phyloP scores from a whole-genome alignment of 306 rosid species.

The Gillenia trifoliata region DNA sequence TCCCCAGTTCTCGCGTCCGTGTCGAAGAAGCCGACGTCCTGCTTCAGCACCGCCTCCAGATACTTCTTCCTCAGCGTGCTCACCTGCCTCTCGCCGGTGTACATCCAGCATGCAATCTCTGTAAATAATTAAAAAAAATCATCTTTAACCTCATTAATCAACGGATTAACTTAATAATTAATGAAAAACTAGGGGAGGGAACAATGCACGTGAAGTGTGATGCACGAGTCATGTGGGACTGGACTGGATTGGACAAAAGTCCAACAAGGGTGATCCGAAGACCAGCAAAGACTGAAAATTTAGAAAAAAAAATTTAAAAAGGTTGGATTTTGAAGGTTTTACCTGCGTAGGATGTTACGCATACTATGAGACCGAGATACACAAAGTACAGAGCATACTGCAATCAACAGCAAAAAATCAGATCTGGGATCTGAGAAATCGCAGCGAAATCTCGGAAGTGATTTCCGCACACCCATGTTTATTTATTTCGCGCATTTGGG shows the following conservation, averaged over 20 bases:
- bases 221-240: background rate
- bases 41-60: conserved; percentile 85
- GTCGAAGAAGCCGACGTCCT: conserved; percentile 96
- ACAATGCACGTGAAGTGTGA: background rate
- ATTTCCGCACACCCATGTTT: no score
- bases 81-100: conserved; percentile 92
- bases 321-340: background rate
- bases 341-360: conserved; percentile 95
- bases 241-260: background rate
- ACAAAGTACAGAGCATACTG: conserved; percentile 97
- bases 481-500: no score
- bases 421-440: conserved; percentile 54
- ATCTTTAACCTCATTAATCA: background rate
- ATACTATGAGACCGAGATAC: conserved; percentile 86
- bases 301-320: background rate
- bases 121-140: background rate
- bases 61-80: conserved; percentile 92
- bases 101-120: conserved; percentile 99
- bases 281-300: background rate
- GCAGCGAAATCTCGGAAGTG: no score
- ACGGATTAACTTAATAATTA: background rate
- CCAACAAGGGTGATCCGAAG: background rate
- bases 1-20: conserved; percentile 98
- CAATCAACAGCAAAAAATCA: conserved; percentile 8
- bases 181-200: background rate